Conservation (phyloP, 2,329 filamentous ascomycete species). For the Hymenotorrendiella dingleyae region DNA sequence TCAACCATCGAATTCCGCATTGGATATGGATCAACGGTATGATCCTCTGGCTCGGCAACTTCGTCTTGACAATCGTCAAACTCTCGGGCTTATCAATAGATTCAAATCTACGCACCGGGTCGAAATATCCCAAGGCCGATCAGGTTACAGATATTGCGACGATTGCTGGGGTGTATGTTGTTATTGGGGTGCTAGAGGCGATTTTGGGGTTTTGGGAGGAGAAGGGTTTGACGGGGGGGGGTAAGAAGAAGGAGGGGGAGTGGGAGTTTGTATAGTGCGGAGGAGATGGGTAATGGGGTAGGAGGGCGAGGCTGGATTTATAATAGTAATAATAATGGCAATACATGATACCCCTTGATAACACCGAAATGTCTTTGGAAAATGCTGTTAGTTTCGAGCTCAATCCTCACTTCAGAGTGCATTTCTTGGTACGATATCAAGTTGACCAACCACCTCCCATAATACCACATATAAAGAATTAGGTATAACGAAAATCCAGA, state of each 20-base stretch:
- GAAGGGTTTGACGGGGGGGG: slow-evolving; percentile 13
- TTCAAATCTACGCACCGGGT: slow-evolving; percentile 24
- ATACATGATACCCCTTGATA: too few species aligned
- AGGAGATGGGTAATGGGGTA: neutral
- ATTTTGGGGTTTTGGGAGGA: slow-evolving; percentile 19
- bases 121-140: slow-evolving; percentile 30
- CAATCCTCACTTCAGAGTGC: too few species aligned
- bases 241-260: slow-evolving; percentile 4
- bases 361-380: too few species aligned
- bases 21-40: slow-evolving; percentile 25
- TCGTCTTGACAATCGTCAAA: slow-evolving; percentile 27
- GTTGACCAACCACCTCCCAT: too few species aligned
- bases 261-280: slow-evolving; percentile 7
- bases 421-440: too few species aligned
- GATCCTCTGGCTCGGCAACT: slow-evolving; percentile 28
- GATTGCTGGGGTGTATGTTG: slow-evolving; percentile 31
- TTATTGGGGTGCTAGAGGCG: slow-evolving; percentile 26
- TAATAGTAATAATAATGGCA: too few species aligned
- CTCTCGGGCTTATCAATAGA: slow-evolving; percentile 27
- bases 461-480: too few species aligned
- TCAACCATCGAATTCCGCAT: slow-evolving; percentile 15
- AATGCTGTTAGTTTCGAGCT: too few species aligned
- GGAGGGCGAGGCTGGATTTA: slow-evolving; percentile 1
- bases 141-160: slow-evolving; percentile 31
- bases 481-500: too few species aligned